Evolutionary conservation across 2,329 filamentous ascomycete species (phyloP), one percentile per base, ranked within the genome.

Genomic region (Rutstroemia sp.): DNA sequence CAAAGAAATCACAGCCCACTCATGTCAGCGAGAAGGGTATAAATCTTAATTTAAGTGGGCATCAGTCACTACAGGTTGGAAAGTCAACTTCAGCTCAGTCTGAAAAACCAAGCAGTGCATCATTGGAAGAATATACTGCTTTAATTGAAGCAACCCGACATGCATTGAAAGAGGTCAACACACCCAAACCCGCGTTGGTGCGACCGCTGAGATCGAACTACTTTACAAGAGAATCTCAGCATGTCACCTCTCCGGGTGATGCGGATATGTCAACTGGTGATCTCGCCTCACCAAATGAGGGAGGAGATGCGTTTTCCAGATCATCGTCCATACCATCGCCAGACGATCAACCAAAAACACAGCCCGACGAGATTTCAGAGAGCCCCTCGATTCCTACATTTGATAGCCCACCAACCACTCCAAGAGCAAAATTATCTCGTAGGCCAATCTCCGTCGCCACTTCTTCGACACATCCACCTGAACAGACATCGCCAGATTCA

Each of bases 1-100:
- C 71, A 17, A 57, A 60, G 60, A 25, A 68, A 60, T 42, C 52
- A 16, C 48, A 39, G 37, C 5, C 42, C 2, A 23, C 21, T 48
- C 19, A 5, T 3, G 16, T 38, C 12, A 49, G 56, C 6, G 19
- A 54, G 54, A 34, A 58, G 58, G 54, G 68, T 58, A 75, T 81
- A 42, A 76, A 80, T 51, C 72, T 86, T 14, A 74, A 74, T 0
- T 84, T 86, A 60, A 75, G 71, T 0, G 72, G 70, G 0, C 82
- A 86, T 58, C 74, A 77, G 19, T 68, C 65, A 23, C 67, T 84
- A 1, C 75, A 75, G 4, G 63, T 78, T 1, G 71, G 74, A n/a
- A 65, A 66, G 2, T 61, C 62, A 12, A 72, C 65, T 52, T 65
- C 66, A 1, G 65, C 60, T 34, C 73, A 60, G 17, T 16, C 50